Evolutionary conservation across 805 yeast genomes (phyloP).

Genomic region (Deakozyma indianensis): DNA sequence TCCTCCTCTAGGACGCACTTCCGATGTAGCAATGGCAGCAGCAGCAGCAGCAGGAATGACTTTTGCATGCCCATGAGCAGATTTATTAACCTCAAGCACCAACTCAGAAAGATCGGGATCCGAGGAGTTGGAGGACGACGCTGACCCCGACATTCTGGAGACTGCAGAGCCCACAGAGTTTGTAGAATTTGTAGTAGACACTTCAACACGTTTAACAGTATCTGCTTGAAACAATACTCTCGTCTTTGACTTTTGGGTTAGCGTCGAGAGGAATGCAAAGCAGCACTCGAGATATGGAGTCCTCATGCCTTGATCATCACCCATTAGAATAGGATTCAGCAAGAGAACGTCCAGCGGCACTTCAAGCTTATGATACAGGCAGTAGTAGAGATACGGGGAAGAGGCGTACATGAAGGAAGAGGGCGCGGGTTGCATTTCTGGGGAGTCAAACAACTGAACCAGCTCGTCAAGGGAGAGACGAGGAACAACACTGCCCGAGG

Average conservation of each 20-base stretch:
- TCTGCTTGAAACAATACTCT: neutral
- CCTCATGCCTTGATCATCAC: conserved; percentile 75
- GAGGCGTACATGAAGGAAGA: conserved; percentile 22
- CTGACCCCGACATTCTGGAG: neutral
- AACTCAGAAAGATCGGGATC: neutral
- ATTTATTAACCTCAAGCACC: neutral
- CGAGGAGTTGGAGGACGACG: neutral
- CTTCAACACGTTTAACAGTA: neutral
- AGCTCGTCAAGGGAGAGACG: conserved; percentile 26
- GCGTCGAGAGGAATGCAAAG: conserved; percentile 40
- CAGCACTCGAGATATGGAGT: conserved; percentile 85
- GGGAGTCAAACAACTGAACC: conserved; percentile 6
- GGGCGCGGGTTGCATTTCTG: conserved; percentile 13
- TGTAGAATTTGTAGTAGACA: neutral
- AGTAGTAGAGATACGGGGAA: conserved; percentile 51
- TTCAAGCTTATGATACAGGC: conserved; percentile 42
- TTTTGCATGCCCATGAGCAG: neutral
- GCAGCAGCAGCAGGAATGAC: neutral
- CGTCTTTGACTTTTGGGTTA: conserved; percentile 10
- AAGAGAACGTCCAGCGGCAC: conserved; percentile 61
- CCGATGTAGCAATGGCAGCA: neutral
- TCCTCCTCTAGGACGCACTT: neutral
- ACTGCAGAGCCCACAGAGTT: conserved; percentile 1
- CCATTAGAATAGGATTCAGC: conserved; percentile 74
- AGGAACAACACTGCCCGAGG: conserved; percentile 55